phyloP scores from a whole-genome alignment of 2,329 filamentous ascomycete genomes.

The Tolypocladium amazonense region DNA sequence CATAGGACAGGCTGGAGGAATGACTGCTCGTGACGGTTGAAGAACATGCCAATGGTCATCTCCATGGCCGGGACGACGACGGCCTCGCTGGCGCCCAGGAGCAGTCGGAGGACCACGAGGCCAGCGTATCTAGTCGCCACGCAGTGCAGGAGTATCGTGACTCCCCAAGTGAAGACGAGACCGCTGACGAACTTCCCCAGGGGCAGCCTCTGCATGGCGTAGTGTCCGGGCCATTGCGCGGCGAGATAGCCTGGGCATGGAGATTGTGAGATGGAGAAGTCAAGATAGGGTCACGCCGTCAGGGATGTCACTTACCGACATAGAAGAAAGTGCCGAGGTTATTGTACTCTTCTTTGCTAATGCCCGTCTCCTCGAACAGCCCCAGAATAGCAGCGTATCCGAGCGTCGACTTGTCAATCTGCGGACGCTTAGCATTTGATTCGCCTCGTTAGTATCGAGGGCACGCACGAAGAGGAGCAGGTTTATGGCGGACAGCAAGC shows the following conservation, averaged over 20 bases:
- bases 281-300: too few relatives aligned
- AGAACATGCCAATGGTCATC: constrained; percentile 29
- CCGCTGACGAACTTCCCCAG: not conserved
- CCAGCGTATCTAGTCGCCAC: constrained; percentile 16
- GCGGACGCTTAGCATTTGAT: not conserved
- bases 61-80: constrained; percentile 28
- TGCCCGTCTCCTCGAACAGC: constrained; percentile 28
- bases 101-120: constrained; percentile 23
- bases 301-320: constrained; percentile 19
- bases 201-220: not conserved
- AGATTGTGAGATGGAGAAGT: not conserved
- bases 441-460: not conserved
- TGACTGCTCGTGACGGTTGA: constrained; percentile 21
- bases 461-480: not conserved
- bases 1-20: constrained; percentile 3
- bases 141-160: not conserved
- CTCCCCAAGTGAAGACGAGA: not conserved
- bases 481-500: not conserved
- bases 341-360: constrained; percentile 25
- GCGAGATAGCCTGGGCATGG: not conserved
- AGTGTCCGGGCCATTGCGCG: not conserved
- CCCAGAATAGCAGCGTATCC: constrained; percentile 29
- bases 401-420: constrained; percentile 24
- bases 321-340: constrained; percentile 31
- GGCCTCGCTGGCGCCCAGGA: constrained; percentile 23